Evolutionary conservation across 2,329 filamentous ascomycete species (phyloP), one percentile per base, ranked within the genome.

Genomic region (Verticillium nubilum): DNA sequence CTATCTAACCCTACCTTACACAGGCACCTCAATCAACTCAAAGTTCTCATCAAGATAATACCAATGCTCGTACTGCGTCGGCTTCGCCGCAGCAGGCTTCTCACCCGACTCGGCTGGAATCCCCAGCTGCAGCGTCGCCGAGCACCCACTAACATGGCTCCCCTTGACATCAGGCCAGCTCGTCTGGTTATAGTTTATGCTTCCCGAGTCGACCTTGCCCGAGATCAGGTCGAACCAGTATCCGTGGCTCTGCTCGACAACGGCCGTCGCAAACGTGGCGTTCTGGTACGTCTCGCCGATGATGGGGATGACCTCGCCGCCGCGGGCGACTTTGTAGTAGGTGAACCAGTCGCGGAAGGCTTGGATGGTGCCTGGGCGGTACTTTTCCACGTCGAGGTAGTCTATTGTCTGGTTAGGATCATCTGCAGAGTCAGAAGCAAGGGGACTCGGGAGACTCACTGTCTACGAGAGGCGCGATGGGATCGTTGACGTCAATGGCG

Each of bases 171-270:
- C 61, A 3, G 69, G 67, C 52, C 67, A 64, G 33, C 66, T 72
- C 0, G 76, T 78, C 68, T 79, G 76, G 63, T 76, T 74, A 61
- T 69, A 72, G 66, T 72, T 76, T 64, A 78, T 74, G 63, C 75
- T 67, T 15, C 70, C 68, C 6, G 68, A 68, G 58, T 75, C 66
- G 6, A 72, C 72, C 29, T 69, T 67, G 55, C 74, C 76, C 1
- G 62, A 68, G n/a, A 76, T 67, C 1, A 78, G 72, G 4, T 77
- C 69, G 15, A 69, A 57, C 76, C 76, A 78, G 58, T 69, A 73
- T 1, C 62, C 66, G 61, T 78, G 74, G 61, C 74, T 75, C 54
- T 76, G 67, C 47, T 66, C 65, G 58, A 78, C 64, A 26, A 69
- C 66, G 7, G 67, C 60, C 50, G 67, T 57, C 54, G 70, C 69